Evolutionary conservation across 2,329 filamentous ascomycete species (phyloP).

Genomic region (Hypoxylon sp.): DNA sequence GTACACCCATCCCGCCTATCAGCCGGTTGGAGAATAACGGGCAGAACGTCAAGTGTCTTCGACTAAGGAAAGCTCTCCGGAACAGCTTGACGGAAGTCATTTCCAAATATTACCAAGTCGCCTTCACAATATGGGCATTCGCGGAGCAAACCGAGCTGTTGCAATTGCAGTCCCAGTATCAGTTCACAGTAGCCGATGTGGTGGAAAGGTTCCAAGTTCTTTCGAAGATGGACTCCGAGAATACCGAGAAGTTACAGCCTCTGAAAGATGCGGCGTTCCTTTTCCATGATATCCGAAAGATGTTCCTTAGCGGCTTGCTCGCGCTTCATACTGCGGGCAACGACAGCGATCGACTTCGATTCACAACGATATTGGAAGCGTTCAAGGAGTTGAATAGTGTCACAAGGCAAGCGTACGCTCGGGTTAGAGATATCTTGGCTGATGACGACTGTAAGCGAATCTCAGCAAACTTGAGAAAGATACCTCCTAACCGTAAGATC

Average conservation of each 20-base stretch:
- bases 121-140: conserved; percentile 75
- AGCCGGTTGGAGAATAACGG: conserved; percentile 87
- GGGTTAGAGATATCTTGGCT: conserved; percentile 75
- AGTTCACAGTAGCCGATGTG: conserved; percentile 79
- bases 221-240: conserved; percentile 75
- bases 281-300: conserved; percentile 82
- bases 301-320: conserved; percentile 88
- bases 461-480: neutral
- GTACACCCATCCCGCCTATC: conserved; percentile 89
- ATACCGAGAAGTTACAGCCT: conserved; percentile 80
- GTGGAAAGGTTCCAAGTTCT: conserved; percentile 75
- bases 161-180: conserved; percentile 92
- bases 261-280: conserved; percentile 85
- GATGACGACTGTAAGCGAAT: conserved; percentile 80
- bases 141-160: conserved; percentile 85
- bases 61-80: conserved; percentile 81
- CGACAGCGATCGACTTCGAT: conserved; percentile 79
- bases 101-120: conserved; percentile 77
- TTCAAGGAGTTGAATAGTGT: conserved; percentile 73
- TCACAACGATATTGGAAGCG: conserved; percentile 81
- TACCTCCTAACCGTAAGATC: conserved; percentile 29
- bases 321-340: conserved; percentile 86
- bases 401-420: conserved; percentile 72
- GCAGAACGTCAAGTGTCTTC: conserved; percentile 81
- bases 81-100: conserved; percentile 77